Conservation (phyloP, 768 basidiomycete species). For the Tephrocybe rancida region DNA sequence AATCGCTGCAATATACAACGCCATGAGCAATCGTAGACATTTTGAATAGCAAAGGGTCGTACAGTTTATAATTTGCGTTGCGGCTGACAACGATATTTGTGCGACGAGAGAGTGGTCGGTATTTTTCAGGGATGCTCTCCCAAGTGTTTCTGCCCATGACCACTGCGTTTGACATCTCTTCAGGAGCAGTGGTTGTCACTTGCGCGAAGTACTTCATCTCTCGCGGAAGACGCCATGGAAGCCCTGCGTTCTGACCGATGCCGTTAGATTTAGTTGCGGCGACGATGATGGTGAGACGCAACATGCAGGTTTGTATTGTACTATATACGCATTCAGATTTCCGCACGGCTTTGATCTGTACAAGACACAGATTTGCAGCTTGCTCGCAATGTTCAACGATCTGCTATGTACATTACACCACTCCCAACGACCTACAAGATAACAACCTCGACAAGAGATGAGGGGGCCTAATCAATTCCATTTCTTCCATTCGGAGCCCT, state of each 20-base stretch:
- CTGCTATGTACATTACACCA: background rate
- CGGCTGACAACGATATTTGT: slow-evolving; percentile 79
- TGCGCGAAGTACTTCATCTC: slow-evolving; percentile 95
- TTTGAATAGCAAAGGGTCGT: slow-evolving; percentile 24
- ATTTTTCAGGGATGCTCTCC: slow-evolving; percentile 91
- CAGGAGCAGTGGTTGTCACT: slow-evolving; percentile 65
- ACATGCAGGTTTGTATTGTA: slow-evolving; percentile 40
- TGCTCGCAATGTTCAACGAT: background rate
- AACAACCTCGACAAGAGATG: background rate
- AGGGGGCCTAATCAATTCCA: slow-evolving; percentile 49
- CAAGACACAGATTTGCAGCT: background rate
- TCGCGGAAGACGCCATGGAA: slow-evolving; percentile 88
- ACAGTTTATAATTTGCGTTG: slow-evolving; percentile 64
- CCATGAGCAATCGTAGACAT: background rate
- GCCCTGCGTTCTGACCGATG: slow-evolving; percentile 73
- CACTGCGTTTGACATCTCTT: slow-evolving; percentile 66
- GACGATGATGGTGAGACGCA: slow-evolving; percentile 86
- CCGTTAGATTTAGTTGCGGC: slow-evolving; percentile 88
- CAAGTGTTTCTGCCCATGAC: slow-evolving; percentile 98
- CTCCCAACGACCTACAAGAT: background rate
- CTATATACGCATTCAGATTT: background rate
- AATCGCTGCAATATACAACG: slow-evolving; percentile 7
- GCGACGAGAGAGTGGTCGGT: slow-evolving; percentile 77
- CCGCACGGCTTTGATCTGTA: too few relatives aligned
- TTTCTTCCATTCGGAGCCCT: slow-evolving; percentile 83